A percentile compares a stretch with the other conserved stretches of the same genome.
These are phyloP conservation scores for Aspergillus quadricinctus DNA, from an alignment of 2,329 filamentous ascomycete species.

Conservation along the genomic window DNA sequence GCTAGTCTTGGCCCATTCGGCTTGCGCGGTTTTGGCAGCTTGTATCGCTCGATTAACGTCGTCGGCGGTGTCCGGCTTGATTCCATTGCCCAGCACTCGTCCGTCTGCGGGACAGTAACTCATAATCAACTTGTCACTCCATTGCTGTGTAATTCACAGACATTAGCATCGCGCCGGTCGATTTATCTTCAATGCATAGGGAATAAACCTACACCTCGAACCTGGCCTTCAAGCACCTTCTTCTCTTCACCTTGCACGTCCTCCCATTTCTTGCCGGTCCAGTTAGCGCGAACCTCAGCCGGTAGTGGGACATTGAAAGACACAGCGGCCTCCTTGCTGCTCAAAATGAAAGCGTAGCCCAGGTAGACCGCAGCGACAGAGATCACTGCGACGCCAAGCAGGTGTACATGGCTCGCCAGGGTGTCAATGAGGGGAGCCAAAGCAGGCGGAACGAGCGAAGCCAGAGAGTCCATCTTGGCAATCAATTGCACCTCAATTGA, in stretches of 20 bases:
- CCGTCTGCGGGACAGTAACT: conserved; percentile 76
- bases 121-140: conserved; percentile 37
- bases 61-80: conserved; percentile 67
- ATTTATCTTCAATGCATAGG: not conserved
- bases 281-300: conserved; percentile 28
- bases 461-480: conserved; percentile 23
- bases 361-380: conserved; percentile 29
- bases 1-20: conserved; percentile 69
- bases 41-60: conserved; percentile 76
- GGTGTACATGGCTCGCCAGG: conserved; percentile 17
- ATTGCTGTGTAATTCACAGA: no score
- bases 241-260: conserved; percentile 30
- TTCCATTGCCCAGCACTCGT: conserved; percentile 62
- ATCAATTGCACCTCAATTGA: conserved; percentile 12
- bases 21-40: conserved; percentile 69
- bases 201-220: conserved; percentile 31
- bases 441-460: conserved; percentile 18
- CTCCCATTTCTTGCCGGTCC: conserved; percentile 32
- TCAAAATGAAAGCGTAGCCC: conserved; percentile 28
- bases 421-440: conserved; percentile 17
- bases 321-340: conserved; percentile 30
- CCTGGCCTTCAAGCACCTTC: conserved; percentile 35
- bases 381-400: conserved; percentile 23
- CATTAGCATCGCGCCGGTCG: conserved; percentile 13
- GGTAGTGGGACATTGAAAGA: conserved; percentile 37